Conservation (phyloP, 2,329 filamentous ascomycete genomes). For the Sporothrix luriei region DNA sequence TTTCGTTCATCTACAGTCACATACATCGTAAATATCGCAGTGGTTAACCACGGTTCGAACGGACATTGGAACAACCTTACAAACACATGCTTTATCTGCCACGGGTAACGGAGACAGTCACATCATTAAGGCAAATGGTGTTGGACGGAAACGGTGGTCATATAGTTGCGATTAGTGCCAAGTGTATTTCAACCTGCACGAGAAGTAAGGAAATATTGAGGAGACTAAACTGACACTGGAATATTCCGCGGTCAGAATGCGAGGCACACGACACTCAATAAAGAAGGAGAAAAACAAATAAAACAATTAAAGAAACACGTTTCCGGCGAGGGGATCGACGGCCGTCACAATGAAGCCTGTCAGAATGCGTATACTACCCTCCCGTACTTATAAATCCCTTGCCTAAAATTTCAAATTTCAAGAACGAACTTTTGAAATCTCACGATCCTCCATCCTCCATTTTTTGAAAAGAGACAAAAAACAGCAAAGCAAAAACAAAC, state of each 20-base stretch:
- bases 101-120: background rate
- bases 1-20: too few relatives aligned
- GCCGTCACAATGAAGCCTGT: constrained; percentile 18
- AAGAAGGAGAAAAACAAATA: background rate
- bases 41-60: too few relatives aligned
- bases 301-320: background rate
- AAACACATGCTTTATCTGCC: too few relatives aligned
- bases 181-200: constrained; percentile 11
- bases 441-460: constrained; percentile 27
- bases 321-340: constrained; percentile 24
- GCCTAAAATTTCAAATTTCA: constrained; percentile 26
- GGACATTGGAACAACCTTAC: too few relatives aligned
- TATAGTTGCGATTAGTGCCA: constrained; percentile 13
- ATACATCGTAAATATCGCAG: too few relatives aligned
- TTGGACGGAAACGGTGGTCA: background rate
- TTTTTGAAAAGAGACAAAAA: constrained; percentile 7
- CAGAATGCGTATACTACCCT: constrained; percentile 25
- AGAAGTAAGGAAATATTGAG: background rate
- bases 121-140: background rate
- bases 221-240: background rate
- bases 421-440: constrained; percentile 23
- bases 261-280: background rate
- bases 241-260: constrained; percentile 10
- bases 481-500: background rate
- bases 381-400: constrained; percentile 28